Percentiles rank a stretch among this genome's conserved stretches.
phyloP scores from a whole-genome alignment of 1,284 basidiomycete species.

The Trichosporon sp. region DNA sequence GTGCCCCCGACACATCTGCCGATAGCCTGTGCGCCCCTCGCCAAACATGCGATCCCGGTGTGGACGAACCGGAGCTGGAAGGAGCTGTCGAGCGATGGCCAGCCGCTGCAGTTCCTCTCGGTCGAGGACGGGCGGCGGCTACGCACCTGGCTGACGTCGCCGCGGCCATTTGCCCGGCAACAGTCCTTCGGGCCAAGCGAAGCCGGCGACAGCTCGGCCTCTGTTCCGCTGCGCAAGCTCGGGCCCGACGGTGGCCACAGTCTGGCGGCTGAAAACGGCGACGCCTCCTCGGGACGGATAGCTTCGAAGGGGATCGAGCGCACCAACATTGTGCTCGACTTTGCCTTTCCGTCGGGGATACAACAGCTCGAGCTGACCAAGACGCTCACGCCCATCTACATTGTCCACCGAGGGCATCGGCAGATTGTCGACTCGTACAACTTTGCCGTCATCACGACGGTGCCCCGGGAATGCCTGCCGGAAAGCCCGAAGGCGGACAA shows the following conservation, averaged over 20 bases:
- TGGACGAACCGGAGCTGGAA: conserved; percentile 36
- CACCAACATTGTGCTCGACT: conserved; percentile 23
- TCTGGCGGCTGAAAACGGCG: conserved; percentile 15
- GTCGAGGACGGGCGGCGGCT: conserved; percentile 28
- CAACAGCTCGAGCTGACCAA: conserved; percentile 33
- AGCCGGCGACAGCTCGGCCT: neutral
- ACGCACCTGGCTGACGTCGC: conserved; percentile 31
- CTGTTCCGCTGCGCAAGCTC: too few species aligned
- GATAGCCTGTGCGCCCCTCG: neutral
- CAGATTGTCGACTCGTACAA: conserved; percentile 23
- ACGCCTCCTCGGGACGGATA: neutral
- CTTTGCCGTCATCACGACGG: conserved; percentile 33
- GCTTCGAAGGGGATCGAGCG: neutral
- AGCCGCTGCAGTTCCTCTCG: conserved; percentile 30
- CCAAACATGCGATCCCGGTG: conserved; percentile 16
- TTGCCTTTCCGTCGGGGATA: conserved; percentile 18
- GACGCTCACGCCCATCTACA: conserved; percentile 28
- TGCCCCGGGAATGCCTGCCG: conserved; percentile 15
- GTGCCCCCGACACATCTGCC: conserved; percentile 18
- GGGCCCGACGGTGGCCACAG: neutral
- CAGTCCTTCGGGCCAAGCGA: neutral
- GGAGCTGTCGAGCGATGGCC: conserved; percentile 19
- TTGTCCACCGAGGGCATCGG: neutral
- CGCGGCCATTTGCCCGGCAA: neutral
- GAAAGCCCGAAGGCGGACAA: neutral